These are phyloP conservation scores for Calonectria hongkongensis DNA, from an alignment of 2,329 filamentous ascomycete genomes.

Conservation along the genomic window DNA sequence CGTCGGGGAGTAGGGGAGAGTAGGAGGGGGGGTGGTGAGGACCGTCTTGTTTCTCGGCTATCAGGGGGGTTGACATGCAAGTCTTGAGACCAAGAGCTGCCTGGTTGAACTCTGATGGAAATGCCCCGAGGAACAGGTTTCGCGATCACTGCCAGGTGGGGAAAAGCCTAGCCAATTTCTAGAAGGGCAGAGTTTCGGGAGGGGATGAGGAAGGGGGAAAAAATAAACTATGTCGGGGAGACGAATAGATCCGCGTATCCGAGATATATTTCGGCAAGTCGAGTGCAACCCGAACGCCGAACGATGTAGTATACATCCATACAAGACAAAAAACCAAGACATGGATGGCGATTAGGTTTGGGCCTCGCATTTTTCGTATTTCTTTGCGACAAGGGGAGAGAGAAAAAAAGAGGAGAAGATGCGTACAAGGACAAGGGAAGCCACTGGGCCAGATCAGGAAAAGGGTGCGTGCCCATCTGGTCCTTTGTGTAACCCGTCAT, in stretches of 20 bases:
- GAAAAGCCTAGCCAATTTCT: not conserved
- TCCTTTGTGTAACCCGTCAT: constrained; percentile 8
- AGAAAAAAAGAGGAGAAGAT: not conserved
- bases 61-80: constrained; percentile 7
- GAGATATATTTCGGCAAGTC: not conserved
- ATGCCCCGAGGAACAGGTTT: not conserved
- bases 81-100: constrained; percentile 10
- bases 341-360: not conserved
- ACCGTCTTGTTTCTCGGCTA: constrained; percentile 7
- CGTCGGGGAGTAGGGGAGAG: not conserved
- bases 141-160: not conserved
- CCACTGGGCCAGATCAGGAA: not conserved
- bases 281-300: not conserved
- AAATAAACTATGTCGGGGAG: not conserved
- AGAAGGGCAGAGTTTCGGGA: constrained; percentile 8
- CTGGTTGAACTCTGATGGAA: constrained; percentile 16
- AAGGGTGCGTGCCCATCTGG: constrained; percentile 21
- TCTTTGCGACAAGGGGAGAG: not conserved
- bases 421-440: constrained; percentile 1
- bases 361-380: constrained; percentile 6
- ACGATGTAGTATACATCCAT: not conserved
- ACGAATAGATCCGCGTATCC: not conserved
- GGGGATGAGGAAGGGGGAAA: not conserved
- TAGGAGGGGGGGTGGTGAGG: not conserved
- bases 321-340: not conserved